Conservation (phyloP, 306 rosid genomes). For the Prunus campanulata region DNA sequence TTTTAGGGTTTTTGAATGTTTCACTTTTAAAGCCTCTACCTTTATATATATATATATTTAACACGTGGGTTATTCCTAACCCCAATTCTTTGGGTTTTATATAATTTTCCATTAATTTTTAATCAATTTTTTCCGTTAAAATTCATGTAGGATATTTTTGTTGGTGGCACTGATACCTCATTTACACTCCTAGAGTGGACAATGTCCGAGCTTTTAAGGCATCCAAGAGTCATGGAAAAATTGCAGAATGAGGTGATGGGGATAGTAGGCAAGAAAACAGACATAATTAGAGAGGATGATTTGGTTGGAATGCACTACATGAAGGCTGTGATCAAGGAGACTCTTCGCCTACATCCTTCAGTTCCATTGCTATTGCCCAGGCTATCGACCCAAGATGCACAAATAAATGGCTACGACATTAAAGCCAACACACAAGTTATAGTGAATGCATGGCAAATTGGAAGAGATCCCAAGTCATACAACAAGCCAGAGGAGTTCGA, state of each 20-base stretch:
- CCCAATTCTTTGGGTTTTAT: too few relatives aligned
- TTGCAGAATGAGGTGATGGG: slow-evolving; percentile 1
- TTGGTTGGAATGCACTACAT: not conserved
- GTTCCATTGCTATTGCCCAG: not conserved
- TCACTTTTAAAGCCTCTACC: too few relatives aligned
- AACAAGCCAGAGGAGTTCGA: not conserved
- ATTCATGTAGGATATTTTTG: not conserved
- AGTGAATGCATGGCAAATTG: not conserved
- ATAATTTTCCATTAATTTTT: too few relatives aligned
- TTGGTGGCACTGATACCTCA: not conserved
- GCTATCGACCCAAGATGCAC: not conserved
- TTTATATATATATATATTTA: too few relatives aligned
- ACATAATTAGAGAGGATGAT: not conserved
- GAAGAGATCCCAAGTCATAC: not conserved
- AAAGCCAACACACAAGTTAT: not conserved
- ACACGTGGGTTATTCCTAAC: too few relatives aligned
- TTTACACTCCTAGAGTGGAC: not conserved
- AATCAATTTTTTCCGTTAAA: too few relatives aligned
- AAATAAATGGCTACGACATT: not conserved
- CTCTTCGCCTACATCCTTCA: not conserved
- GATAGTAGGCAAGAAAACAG: not conserved
- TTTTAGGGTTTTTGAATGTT: too few relatives aligned
- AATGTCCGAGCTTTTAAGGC: not conserved
- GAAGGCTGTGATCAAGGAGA: slow-evolving; percentile 5
- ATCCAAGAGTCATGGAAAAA: not conserved